These are phyloP conservation scores for Coemansia sp. DNA, from an alignment of 192 early-diverging fungal genomes.

Conservation along the genomic window DNA sequence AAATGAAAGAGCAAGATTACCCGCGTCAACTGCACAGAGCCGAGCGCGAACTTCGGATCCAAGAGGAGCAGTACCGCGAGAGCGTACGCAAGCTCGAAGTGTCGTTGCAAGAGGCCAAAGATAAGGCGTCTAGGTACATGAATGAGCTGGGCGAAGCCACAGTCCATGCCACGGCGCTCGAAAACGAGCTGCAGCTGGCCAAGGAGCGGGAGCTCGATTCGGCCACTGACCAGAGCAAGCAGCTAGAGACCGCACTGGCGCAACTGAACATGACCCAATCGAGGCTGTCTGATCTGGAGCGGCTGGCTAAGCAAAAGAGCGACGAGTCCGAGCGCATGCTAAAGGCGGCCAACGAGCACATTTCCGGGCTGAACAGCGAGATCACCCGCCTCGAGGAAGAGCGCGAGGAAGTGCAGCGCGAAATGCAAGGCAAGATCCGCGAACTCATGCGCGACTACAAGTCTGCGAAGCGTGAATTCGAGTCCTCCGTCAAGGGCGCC, in stretches of 20 bases:
- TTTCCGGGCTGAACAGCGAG: constrained; percentile 36
- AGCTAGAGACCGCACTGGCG: constrained; percentile 22
- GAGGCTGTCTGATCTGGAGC: constrained; percentile 37
- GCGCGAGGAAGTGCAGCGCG: constrained; percentile 37
- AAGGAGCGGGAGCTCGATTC: constrained; percentile 16
- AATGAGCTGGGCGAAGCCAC: constrained; percentile 46
- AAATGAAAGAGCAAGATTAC: constrained; percentile 25
- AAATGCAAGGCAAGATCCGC: constrained; percentile 43
- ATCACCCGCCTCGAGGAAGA: constrained; percentile 38
- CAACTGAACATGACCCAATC: constrained; percentile 23
- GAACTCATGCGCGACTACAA: constrained; percentile 39
- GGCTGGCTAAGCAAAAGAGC: constrained; percentile 23
- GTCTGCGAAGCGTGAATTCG: constrained; percentile 38
- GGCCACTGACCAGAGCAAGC: constrained; percentile 12
- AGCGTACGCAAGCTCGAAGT: constrained; percentile 25
- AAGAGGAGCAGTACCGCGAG: constrained; percentile 43
- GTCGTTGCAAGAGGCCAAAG: constrained; percentile 37
- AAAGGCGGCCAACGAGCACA: constrained; percentile 33
- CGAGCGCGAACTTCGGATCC: constrained; percentile 23
- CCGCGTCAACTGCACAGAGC: constrained; percentile 22
- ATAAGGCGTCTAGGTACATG: constrained; percentile 38
- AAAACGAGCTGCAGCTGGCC: constrained; percentile 41
- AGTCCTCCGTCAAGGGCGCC: constrained; percentile 35
- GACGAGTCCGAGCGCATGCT: constrained; percentile 33
- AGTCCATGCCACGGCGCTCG: constrained; percentile 43